Evolutionary conservation across 2,329 filamentous ascomycete species (phyloP), one percentile per base, ranked within the genome.

Genomic region (Ceratocystis huliohia): DNA sequence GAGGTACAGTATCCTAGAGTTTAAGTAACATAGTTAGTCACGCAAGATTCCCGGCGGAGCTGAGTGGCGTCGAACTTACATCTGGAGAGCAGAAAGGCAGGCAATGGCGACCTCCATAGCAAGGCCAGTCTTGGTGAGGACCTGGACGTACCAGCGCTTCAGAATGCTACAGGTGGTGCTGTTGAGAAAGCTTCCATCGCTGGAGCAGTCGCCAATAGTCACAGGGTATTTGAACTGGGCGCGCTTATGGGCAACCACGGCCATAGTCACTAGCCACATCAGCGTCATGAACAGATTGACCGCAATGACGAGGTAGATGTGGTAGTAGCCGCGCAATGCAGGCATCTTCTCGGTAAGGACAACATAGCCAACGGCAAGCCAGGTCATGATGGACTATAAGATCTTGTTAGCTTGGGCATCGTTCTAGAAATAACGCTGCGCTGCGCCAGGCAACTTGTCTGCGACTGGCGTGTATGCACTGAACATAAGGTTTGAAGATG

Each of bases 181-280:
- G 70, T 77, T 74, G 37, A 78, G 56, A 4, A 74, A 25, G 69
- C 75, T 77, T 56, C 78, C 78, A 68, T 79, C 75, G 17, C 73
- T 70, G 68, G 71, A 73, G 66, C 74, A 76, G 1, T 71, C 71
- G 8, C 46, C 69, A 2, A 77, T 75, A 2, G 46, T 63, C 15
- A 74, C 71, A 7, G 69, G 68, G 63, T 75, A 73, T 3, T 69
- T 71, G 70, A 77, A 80, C 20, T 68, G 68, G 44, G 74, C 73
- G 37, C 79, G 76, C 64, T 70, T 72, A 22, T 75, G 74, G 7
- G 79, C 79, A 15, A 74, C 74, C 30, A 77, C 74, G 44, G 71
- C 75, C 70, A 75, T 72, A n/a, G 75, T 74, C 0, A 77, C 74
- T 20, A 81, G 76, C 80, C 80, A 81, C 65, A 81, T 74, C 66